A percentile compares a stretch with the other conserved stretches of the same genome.
phyloP scores from a whole-genome alignment of 352 stramenopile species.

The Sclerospora graminicola region DNA sequence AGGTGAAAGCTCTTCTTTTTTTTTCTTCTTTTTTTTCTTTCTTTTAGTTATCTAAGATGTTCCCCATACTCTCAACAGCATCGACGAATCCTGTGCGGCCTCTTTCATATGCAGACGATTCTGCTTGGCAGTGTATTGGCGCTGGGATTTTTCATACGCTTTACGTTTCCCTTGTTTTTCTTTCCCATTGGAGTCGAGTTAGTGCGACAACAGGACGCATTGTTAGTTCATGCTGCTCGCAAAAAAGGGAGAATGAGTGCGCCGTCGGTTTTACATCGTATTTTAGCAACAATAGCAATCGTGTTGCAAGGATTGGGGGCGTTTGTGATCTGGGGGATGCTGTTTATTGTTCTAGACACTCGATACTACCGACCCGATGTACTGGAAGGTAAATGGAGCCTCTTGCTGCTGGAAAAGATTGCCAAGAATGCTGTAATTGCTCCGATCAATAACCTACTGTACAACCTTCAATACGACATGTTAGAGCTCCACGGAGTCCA shows the following conservation, averaged over 20 bases:
- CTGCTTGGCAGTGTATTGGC: constrained; percentile 55
- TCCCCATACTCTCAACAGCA: constrained; percentile 31
- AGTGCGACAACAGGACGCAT: constrained; percentile 38
- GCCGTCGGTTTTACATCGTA: constrained; percentile 9
- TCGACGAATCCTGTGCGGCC: constrained; percentile 17
- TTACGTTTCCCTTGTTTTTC: constrained; percentile 81
- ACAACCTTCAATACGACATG: constrained; percentile 88
- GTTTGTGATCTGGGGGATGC: constrained; percentile 24
- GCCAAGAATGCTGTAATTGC: constrained; percentile 33
- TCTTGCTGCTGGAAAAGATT: constrained; percentile 6
- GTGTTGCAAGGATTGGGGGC: constrained; percentile 34
- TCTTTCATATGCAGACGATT: constrained; percentile 42
- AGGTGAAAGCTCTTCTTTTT: constrained; percentile 1
- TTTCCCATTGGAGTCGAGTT: constrained; percentile 59
- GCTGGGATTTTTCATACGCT: constrained; percentile 65
- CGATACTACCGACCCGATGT: constrained; percentile 38
- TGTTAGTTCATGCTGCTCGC: constrained; percentile 24
- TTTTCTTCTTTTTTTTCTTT: background rate
- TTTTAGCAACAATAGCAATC: constrained; percentile 17
- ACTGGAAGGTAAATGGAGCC: constrained; percentile 5
- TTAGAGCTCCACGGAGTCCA: constrained; percentile 88
- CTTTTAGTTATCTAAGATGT: background rate
- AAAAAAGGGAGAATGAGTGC: constrained; percentile 5
- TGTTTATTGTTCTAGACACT: constrained; percentile 44
- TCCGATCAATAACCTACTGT: constrained; percentile 84